Percentiles rank a stretch among this genome's conserved stretches.
Conservation (phyloP, 768 basidiomycete species). For the Clavulina sp. region DNA sequence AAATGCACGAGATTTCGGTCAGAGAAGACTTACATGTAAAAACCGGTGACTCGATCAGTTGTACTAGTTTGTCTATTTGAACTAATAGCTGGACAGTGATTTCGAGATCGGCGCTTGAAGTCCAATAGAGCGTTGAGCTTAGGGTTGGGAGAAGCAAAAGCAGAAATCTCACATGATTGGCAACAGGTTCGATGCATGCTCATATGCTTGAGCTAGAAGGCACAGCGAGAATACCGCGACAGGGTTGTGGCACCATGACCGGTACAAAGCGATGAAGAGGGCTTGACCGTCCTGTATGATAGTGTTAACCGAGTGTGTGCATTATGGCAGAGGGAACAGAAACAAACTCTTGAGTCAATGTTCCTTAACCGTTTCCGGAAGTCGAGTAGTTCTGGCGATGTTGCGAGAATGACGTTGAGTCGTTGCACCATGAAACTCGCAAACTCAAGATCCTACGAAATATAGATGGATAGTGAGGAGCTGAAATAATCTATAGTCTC, state of each 20-base stretch:
- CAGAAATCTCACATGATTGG: constrained; percentile 80
- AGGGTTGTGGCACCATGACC: constrained; percentile 98
- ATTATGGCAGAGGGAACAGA: background rate
- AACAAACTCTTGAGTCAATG: constrained; percentile 70
- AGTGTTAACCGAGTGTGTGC: background rate
- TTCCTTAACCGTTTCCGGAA: constrained; percentile 87
- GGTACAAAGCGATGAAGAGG: constrained; percentile 80
- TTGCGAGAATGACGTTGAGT: constrained; percentile 89
- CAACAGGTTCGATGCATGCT: constrained; percentile 91
- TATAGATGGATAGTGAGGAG: background rate
- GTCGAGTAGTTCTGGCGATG: constrained; percentile 87
- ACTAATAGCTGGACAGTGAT: constrained; percentile 89
- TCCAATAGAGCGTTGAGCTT: too few species aligned
- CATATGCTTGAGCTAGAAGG: constrained; percentile 92
- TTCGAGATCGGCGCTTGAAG: constrained; percentile 75
- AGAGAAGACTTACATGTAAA: constrained; percentile 66
- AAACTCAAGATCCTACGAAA: constrained; percentile 77
- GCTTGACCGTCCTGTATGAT: constrained; percentile 81
- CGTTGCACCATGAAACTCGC: constrained; percentile 97
- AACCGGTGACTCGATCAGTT: constrained; percentile 93
- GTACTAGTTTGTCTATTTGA: constrained; percentile 94
- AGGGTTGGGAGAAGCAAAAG: too few species aligned
- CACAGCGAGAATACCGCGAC: constrained; percentile 94
- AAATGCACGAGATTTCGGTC: constrained; percentile 1
- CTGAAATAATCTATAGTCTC: background rate